Evolutionary conservation across 2,329 filamentous ascomycete species (phyloP).

Genomic region (Amphichorda felina): DNA sequence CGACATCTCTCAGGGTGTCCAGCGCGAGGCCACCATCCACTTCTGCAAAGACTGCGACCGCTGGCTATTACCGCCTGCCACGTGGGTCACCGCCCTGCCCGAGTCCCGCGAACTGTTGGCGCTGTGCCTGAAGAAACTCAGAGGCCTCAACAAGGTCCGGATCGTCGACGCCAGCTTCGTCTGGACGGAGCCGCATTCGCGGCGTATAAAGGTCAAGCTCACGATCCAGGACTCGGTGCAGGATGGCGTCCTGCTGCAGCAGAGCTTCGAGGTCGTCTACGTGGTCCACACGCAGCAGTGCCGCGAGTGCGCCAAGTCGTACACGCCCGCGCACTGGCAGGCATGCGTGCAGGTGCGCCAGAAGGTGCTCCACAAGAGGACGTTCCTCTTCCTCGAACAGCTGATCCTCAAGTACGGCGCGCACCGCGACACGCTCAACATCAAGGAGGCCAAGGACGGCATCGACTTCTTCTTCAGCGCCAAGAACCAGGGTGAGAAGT

Average conservation of each 20-base stretch:
- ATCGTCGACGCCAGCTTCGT: constrained; percentile 95
- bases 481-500: constrained; percentile 83
- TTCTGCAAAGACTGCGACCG: constrained; percentile 91
- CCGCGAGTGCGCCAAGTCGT: constrained; percentile 88
- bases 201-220: constrained; percentile 86
- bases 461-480: constrained; percentile 92
- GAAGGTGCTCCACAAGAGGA: constrained; percentile 90
- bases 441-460: constrained; percentile 92
- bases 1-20: constrained; percentile 86
- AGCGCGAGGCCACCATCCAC: constrained; percentile 79
- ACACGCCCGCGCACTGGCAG: constrained; percentile 91
- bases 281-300: constrained; percentile 88
- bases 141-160: constrained; percentile 77
- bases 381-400: constrained; percentile 66
- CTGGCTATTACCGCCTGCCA: constrained; percentile 77
- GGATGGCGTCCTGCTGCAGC: constrained; percentile 63
- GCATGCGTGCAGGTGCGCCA: constrained; percentile 91
- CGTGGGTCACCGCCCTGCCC: constrained; percentile 73
- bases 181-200: constrained; percentile 96
- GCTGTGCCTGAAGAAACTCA: constrained; percentile 77
- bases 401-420: constrained; percentile 90
- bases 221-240: constrained; percentile 68
- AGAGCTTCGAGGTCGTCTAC: constrained; percentile 91
- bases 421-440: constrained; percentile 90
- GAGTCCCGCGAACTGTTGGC: constrained; percentile 91